Evolutionary conservation across 371 early-diverging fungal species (phyloP), one percentile per base, ranked within the genome.

Genomic region (Blakeslea trispora): DNA sequence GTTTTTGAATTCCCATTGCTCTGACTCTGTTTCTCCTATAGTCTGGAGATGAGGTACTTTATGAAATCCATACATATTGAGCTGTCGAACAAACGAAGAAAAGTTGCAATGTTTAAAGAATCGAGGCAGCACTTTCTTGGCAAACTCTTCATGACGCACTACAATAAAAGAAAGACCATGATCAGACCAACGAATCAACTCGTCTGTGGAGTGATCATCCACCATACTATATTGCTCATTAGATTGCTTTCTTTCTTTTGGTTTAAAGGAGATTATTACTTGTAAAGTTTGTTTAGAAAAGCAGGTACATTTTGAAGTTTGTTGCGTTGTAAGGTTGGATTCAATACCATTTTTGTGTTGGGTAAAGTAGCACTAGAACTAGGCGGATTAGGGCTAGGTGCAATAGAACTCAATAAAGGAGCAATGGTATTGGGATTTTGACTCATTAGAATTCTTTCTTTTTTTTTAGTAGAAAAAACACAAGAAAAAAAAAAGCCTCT

Each of bases 51-150:
- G 91, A 1, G 91, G 89, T 9, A 91, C 83, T 54, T 94, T 94
- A 59, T 88, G 84, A 53, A 88, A 90, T 14, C 91, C 95, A 59
- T 93, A 92, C 91, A 94, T 95, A 63, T 97, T 97, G 11, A 97
- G 81, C 69, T 97, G 97, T 11, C 97, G 83, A 9, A 97, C 95
- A 87, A 97, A 97, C 10, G 90, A 90, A 19, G 91, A 89, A 60
- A 95, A 91, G 66, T 97, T 96, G 71, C 84, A 87, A 75, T 96
- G 96, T 69, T 96, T 96, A 67, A 96, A 97, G 63, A 86, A 89
- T 13, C 84, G 85, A 50, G 94, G 92, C 45, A 97, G 71, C 7
- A 97, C 90, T 50, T 82, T 82, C 45, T 89, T 88, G 15, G 93
- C 87, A 78, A 97, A 94, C 11, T 91, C 91, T 57, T 88, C 89